Evolutionary conservation across 225 moss, liverwort and hornwort species (phyloP).

Genomic region (Physcomitrellopsis africana): DNA sequence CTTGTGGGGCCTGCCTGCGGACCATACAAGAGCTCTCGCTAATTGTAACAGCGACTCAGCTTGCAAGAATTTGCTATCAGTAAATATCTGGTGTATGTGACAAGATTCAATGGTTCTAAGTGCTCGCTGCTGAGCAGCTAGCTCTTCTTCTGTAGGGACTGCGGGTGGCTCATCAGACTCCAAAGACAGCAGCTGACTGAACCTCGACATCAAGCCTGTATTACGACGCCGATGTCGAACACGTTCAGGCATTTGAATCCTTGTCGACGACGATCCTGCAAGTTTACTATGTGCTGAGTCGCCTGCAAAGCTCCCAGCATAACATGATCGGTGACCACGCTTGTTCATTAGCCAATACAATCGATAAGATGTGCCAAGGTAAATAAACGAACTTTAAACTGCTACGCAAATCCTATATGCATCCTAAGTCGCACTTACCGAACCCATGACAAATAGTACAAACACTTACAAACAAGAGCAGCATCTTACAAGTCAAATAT

Average conservation of each 20-base stretch:
- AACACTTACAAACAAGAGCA: neutral
- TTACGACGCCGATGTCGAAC: slow-evolving; percentile 60
- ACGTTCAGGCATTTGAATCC: slow-evolving; percentile 49
- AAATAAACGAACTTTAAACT: slow-evolving; percentile 14
- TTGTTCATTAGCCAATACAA: too few species aligned
- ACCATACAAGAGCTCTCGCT: slow-evolving; percentile 70
- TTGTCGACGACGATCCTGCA: slow-evolving; percentile 42
- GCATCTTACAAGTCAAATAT: neutral
- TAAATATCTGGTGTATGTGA: slow-evolving; percentile 70
- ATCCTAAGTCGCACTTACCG: neutral
- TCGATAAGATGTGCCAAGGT: neutral
- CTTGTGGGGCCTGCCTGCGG: slow-evolving; percentile 71
- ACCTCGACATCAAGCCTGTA: slow-evolving; percentile 73
- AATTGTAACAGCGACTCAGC: slow-evolving; percentile 66
- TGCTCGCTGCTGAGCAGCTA: slow-evolving; percentile 72
- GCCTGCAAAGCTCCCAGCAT: neutral
- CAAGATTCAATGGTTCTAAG: slow-evolving; percentile 76
- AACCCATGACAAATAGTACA: neutral
- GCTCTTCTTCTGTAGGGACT: slow-evolving; percentile 69
- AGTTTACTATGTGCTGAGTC: slow-evolving; percentile 55
- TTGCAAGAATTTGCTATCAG: slow-evolving; percentile 74
- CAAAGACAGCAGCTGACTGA: slow-evolving; percentile 72
- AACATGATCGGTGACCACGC: too few species aligned
- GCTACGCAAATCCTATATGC: neutral
- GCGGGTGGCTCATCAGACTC: slow-evolving; percentile 69